phyloP scores from a whole-genome alignment of 257 asterid genomes.

The Primulina eburnea region DNA sequence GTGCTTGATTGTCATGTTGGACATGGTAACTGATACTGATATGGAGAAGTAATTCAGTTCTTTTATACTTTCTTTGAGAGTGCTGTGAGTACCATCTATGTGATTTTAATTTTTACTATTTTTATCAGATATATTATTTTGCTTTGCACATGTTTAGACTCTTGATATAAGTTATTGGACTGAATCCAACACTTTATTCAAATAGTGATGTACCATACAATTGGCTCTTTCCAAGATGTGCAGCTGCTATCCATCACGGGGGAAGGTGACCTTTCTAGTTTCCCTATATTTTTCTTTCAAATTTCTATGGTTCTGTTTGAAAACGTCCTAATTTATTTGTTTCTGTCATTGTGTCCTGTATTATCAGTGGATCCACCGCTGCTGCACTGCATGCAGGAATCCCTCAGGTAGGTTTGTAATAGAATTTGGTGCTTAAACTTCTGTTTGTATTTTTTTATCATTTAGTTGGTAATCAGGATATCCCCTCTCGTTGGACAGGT shows the following conservation, averaged over 20 bases:
- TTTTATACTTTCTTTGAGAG: slow-evolving; percentile 2
- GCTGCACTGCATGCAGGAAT: slow-evolving; percentile 86
- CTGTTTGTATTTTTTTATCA: slow-evolving; percentile 1
- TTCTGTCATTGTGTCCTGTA: slow-evolving; percentile 15
- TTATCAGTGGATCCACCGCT: slow-evolving; percentile 84
- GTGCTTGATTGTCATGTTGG: too few species aligned
- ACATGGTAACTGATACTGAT: background rate
- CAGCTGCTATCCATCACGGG: slow-evolving; percentile 91
- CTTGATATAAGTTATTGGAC: background rate
- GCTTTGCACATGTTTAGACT: background rate
- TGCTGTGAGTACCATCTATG: slow-evolving; percentile 7
- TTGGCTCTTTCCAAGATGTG: slow-evolving; percentile 86
- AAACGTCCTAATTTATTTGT: slow-evolving; percentile 13
- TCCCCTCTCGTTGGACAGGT: slow-evolving; percentile 3
- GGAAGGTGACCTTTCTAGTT: slow-evolving; percentile 64
- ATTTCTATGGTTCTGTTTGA: slow-evolving; percentile 3
- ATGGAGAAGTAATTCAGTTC: slow-evolving; percentile 1
- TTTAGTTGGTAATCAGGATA: background rate
- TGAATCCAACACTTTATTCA: slow-evolving; percentile 28
- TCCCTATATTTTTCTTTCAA: slow-evolving; percentile 7
- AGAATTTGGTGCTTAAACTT: slow-evolving; percentile 16
- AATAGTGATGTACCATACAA: slow-evolving; percentile 67
- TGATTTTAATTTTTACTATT: background rate
- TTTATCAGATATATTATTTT: background rate
- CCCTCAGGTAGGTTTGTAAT: slow-evolving; percentile 70